Evolutionary conservation across 208 protist species (phyloP).

Genomic region (Leishmania gerbilli): DNA sequence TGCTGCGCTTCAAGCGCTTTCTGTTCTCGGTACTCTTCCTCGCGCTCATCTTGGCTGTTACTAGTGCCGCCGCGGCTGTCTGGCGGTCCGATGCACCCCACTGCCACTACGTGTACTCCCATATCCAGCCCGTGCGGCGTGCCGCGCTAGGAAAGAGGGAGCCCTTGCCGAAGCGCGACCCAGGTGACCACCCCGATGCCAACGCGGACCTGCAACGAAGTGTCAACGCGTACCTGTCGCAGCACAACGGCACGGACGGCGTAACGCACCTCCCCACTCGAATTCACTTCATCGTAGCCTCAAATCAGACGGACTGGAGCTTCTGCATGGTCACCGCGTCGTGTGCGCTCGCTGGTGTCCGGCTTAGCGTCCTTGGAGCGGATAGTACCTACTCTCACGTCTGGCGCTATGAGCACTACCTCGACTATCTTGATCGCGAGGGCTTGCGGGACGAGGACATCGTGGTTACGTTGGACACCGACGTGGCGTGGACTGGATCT

Average conservation of each 20-base stretch:
- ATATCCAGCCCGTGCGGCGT: neutral
- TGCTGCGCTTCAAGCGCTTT: neutral
- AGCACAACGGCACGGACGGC: neutral
- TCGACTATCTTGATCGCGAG: constrained; percentile 31
- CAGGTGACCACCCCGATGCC: neutral
- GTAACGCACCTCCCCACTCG: neutral
- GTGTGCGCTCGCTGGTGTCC: constrained; percentile 21
- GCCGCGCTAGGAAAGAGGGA: neutral
- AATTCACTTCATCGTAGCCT: constrained; percentile 11
- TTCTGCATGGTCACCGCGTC: constrained; percentile 30
- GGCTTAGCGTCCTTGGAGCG: constrained; percentile 18
- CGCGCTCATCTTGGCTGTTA: neutral
- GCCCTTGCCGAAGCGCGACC: neutral
- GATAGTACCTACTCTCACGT: constrained; percentile 32
- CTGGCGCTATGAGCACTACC: constrained; percentile 15
- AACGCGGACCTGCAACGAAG: neutral
- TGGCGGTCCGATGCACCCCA: neutral
- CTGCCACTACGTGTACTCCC: neutral
- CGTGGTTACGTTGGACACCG: constrained; percentile 38
- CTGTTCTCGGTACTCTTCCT: neutral
- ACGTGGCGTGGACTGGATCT: constrained; percentile 31
- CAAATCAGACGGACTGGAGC: constrained; percentile 25
- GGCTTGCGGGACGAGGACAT: constrained; percentile 39
- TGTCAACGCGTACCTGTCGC: constrained; percentile 4
- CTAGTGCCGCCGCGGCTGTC: neutral